Conservation (phyloP, 495 filamentous ascomycete species). For the Xylaria bambusicola region DNA sequence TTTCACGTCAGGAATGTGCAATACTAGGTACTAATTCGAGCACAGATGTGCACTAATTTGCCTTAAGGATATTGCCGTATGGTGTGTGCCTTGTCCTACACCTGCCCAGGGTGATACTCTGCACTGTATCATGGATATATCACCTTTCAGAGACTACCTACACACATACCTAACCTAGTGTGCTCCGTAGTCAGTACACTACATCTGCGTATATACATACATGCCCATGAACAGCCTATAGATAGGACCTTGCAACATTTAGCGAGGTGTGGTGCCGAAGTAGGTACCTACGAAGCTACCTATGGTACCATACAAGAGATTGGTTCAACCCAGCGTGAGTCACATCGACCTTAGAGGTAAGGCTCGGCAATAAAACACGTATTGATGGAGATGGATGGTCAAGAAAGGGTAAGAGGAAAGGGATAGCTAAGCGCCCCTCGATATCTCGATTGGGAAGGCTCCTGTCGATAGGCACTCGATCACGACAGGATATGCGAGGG, state of each 20-base stretch:
- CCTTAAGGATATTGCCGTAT: background rate
- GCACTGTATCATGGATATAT: slow-evolving; percentile 12
- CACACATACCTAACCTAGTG: no score
- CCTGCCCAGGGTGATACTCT: background rate
- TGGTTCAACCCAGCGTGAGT: slow-evolving; percentile 13
- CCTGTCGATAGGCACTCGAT: background rate
- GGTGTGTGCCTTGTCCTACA: background rate
- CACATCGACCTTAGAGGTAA: slow-evolving; percentile 2
- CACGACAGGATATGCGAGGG: slow-evolving; percentile 6
- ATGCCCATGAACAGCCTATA: background rate
- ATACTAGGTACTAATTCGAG: background rate
- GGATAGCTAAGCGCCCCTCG: background rate
- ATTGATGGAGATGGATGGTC: background rate
- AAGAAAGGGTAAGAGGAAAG: background rate
- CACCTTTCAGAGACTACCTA: no score
- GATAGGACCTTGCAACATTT: slow-evolving; percentile 5
- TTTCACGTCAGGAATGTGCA: no score
- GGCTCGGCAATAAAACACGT: background rate
- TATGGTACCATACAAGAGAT: no score
- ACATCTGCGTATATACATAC: no score
- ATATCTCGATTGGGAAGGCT: slow-evolving; percentile 10
- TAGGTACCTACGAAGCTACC: no score
- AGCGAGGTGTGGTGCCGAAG: background rate
- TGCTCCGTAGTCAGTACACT: no score
- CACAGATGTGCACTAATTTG: background rate